Conservation (phyloP, 1,139 yeast genomes). For the Ogataea hybrid region DNA sequence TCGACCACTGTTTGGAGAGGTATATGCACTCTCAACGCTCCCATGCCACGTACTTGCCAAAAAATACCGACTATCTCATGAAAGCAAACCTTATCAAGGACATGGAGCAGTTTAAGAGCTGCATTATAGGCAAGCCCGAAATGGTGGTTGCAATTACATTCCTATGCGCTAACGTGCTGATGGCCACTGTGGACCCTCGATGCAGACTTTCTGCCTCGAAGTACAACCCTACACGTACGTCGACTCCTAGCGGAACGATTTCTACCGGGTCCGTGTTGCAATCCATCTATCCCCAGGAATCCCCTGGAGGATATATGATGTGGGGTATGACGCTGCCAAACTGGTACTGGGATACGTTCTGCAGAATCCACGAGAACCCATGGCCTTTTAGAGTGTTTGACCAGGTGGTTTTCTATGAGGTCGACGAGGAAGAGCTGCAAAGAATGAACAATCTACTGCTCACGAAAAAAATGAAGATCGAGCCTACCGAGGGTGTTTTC, state of each 20-base stretch:
- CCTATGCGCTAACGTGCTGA: conserved; percentile 37
- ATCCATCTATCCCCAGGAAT: conserved; percentile 38
- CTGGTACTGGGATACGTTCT: conserved; percentile 39
- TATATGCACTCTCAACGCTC: conserved; percentile 39
- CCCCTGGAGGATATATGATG: conserved; percentile 42
- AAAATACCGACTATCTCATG: conserved; percentile 35
- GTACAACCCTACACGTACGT: conserved; percentile 40
- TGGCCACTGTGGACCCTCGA: conserved; percentile 38
- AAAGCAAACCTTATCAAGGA: conserved; percentile 33
- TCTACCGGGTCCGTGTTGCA: conserved; percentile 38
- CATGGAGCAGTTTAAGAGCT: conserved; percentile 33
- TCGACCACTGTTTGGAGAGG: conserved; percentile 35
- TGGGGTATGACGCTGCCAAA: conserved; percentile 41
- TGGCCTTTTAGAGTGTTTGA: conserved; percentile 39
- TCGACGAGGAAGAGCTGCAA: conserved; percentile 31
- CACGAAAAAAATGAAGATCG: conserved; percentile 32
- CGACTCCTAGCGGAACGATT: conserved; percentile 39
- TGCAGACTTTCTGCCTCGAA: conserved; percentile 36
- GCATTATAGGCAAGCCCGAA: conserved; percentile 34
- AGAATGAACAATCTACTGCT: conserved; percentile 31
- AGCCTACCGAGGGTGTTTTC: conserved; percentile 30
- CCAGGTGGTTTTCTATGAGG: conserved; percentile 39
- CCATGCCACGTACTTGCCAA: conserved; percentile 38
- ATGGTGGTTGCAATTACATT: conserved; percentile 39
- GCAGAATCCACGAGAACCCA: conserved; percentile 33